These are phyloP conservation scores for Quillaja saponaria DNA, from an alignment of 306 rosid species.

Conservation along the genomic window DNA sequence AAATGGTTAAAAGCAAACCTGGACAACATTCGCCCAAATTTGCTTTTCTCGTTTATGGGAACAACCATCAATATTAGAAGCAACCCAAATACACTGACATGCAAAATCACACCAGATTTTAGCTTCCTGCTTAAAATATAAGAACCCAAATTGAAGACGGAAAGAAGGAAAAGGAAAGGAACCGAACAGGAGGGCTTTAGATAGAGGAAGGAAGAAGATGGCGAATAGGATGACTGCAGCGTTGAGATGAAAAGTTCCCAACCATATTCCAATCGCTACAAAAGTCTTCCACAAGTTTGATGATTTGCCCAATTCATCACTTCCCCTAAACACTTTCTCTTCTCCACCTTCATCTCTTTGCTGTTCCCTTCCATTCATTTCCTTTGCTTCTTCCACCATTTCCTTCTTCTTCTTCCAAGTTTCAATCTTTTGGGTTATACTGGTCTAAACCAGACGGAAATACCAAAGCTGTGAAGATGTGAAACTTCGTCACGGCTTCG, in stretches of 20 bases:
- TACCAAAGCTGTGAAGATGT: no score
- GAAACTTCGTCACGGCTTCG: no score
- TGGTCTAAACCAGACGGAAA: no score
- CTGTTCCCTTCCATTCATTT: background rate
- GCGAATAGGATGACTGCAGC: slow-evolving; percentile 47
- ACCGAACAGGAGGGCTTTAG: slow-evolving; percentile 64
- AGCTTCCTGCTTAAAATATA: background rate
- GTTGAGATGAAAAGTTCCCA: slow-evolving; percentile 74
- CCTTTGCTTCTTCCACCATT: background rate
- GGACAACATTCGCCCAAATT: slow-evolving; percentile 55
- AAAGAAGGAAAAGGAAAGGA: background rate
- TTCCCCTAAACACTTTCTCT: slow-evolving; percentile 39
- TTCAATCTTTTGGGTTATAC: no score
- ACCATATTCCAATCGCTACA: slow-evolving; percentile 60
- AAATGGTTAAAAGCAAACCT: slow-evolving; percentile 34
- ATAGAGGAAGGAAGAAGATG: slow-evolving; percentile 54
- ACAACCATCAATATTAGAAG: slow-evolving; percentile 50
- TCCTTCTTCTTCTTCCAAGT: no score
- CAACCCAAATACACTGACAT: slow-evolving; percentile 62
- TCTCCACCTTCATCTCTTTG: background rate
- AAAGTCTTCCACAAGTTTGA: slow-evolving; percentile 30
- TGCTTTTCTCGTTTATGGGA: slow-evolving; percentile 61
- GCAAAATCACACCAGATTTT: background rate
- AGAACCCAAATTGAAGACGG: background rate
- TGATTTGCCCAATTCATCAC: slow-evolving; percentile 33